Evolutionary conservation across 2,329 filamentous ascomycete species (phyloP).

Genomic region (Penicillium sp.): DNA sequence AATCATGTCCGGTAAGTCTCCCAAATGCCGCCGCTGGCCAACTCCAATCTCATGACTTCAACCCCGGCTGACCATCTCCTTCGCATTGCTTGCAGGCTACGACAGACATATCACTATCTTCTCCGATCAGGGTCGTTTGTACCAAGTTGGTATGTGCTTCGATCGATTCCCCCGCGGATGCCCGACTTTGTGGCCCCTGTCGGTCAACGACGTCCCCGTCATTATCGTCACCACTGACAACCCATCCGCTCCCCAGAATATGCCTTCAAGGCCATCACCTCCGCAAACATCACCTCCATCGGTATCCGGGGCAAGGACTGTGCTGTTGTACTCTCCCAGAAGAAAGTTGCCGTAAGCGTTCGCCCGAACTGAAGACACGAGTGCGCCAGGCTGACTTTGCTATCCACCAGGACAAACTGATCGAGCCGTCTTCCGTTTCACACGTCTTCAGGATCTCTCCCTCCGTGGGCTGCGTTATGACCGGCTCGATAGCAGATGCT

Average conservation of each 20-base stretch:
- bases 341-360: constrained; percentile 89
- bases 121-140: constrained; percentile 94
- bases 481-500: constrained; percentile 95
- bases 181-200: not conserved
- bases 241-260: constrained; percentile 64
- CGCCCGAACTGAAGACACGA: not conserved
- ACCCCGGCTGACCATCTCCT: constrained; percentile 26
- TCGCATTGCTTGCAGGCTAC: constrained; percentile 70
- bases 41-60: constrained; percentile 28
- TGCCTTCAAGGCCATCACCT: constrained; percentile 99
- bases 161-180: not conserved
- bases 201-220: constrained; percentile 11
- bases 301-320: constrained; percentile 95
- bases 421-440: constrained; percentile 93
- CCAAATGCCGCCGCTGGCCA: constrained; percentile 6
- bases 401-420: constrained; percentile 80
- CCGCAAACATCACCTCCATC: constrained; percentile 97
- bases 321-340: constrained; percentile 94
- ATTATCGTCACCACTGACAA: constrained; percentile 25
- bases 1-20: constrained; percentile 45
- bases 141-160: constrained; percentile 79
- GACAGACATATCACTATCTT: constrained; percentile 99
- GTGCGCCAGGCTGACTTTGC: constrained; percentile 14
- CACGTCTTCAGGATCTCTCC: constrained; percentile 97
- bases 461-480: constrained; percentile 96